A percentile compares a stretch with the other conserved stretches of the same genome.
Conservation (phyloP, 192 early-diverging fungal genomes). For the Backusella tarrabulga region DNA sequence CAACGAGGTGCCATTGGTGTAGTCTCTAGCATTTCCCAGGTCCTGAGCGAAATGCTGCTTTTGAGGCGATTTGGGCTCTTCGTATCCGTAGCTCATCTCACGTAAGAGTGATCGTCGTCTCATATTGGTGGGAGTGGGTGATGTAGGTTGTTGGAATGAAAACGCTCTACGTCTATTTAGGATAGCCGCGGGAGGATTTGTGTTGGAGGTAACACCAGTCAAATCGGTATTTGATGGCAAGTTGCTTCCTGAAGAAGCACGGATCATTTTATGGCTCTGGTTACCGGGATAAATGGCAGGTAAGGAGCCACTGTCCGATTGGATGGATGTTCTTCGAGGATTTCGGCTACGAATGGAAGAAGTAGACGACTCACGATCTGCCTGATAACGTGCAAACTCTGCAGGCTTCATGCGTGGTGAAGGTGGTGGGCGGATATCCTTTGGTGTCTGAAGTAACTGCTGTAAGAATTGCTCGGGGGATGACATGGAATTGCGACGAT, state of each 20-base stretch:
- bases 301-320: conserved; percentile 20
- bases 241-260: not conserved
- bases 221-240: not conserved
- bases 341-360: conserved; percentile 26
- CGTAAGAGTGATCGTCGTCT: not conserved
- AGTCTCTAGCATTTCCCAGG: not conserved
- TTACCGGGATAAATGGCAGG: not conserved
- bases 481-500: conserved; percentile 14
- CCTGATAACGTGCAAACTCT: conserved; percentile 20
- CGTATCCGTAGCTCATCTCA: not conserved
- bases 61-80: not conserved
- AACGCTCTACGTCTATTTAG: conserved; percentile 8
- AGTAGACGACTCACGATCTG: conserved; percentile 26
- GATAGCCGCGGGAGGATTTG: not conserved
- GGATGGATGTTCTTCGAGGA: conserved; percentile 27
- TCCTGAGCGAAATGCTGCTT: not conserved
- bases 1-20: not conserved
- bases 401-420: conserved; percentile 9
- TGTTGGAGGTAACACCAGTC: not conserved
- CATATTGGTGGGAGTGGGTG: not conserved
- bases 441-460: conserved; percentile 13
- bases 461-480: conserved; percentile 30
- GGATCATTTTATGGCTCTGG: conserved; percentile 1
- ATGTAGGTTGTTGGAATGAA: conserved; percentile 3
- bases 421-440: not conserved